Evolutionary conservation across 805 yeast genomes (phyloP).

Genomic region (Cyberlindnera galapagoensis): DNA sequence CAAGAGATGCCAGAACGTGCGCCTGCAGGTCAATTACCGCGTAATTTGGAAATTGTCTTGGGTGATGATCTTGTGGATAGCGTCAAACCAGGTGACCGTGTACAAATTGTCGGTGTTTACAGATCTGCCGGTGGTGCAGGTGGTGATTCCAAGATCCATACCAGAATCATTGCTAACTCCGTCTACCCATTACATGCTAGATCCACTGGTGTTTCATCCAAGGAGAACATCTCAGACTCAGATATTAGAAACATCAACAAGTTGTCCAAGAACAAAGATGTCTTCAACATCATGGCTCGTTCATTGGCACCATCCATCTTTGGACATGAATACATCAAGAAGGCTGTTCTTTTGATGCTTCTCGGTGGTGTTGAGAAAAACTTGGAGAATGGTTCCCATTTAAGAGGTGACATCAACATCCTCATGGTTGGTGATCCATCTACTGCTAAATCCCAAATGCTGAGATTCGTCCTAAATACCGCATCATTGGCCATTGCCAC

Average conservation of each 20-base stretch:
- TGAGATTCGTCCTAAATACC: constrained; percentile 89
- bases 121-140: constrained; percentile 70
- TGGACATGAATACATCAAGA: constrained; percentile 87
- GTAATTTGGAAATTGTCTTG: constrained; percentile 85
- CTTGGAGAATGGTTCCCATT: constrained; percentile 89
- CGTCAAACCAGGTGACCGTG: constrained; percentile 94
- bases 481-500: constrained; percentile 96
- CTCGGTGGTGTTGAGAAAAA: constrained; percentile 94
- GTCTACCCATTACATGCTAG: constrained; percentile 84
- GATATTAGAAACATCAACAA: constrained; percentile 85
- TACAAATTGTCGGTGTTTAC: constrained; percentile 90
- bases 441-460: constrained; percentile 94
- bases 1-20: constrained; percentile 98
- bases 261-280: constrained; percentile 59
- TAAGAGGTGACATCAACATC: constrained; percentile 95
- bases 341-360: constrained; percentile 84
- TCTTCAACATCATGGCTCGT: constrained; percentile 73
- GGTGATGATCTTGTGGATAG: constrained; percentile 92
- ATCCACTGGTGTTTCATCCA: constrained; percentile 76
- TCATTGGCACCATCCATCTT: constrained; percentile 95
- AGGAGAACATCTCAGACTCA: constrained; percentile 61
- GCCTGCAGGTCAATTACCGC: constrained; percentile 95
- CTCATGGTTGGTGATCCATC: constrained; percentile 99
- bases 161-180: constrained; percentile 83
- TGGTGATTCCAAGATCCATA: constrained; percentile 62